Percentiles rank a stretch among this genome's conserved stretches.
phyloP scores from a whole-genome alignment of 352 stramenopile genomes.

The Phytopythium sindhum region DNA sequence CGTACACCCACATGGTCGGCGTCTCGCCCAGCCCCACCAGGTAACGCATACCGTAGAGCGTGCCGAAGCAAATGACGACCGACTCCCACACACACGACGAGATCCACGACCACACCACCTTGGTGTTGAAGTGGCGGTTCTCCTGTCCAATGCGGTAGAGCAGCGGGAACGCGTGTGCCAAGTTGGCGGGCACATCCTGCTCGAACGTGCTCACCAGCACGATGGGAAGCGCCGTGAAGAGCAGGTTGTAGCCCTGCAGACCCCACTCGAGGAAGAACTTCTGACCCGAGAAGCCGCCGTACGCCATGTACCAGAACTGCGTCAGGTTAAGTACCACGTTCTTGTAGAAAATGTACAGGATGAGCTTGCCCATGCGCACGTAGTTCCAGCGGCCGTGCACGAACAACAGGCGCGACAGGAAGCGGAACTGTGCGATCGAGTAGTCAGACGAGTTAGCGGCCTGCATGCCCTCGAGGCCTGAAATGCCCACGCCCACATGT shows the following conservation, averaged over 20 bases:
- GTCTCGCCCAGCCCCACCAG: slow-evolving; percentile 82
- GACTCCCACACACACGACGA: slow-evolving; percentile 82
- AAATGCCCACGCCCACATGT: slow-evolving; percentile 92
- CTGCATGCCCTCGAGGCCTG: slow-evolving; percentile 92
- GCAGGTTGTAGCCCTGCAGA: slow-evolving; percentile 86
- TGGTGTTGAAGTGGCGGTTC: slow-evolving; percentile 84
- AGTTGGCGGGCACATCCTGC: slow-evolving; percentile 73
- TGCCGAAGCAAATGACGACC: slow-evolving; percentile 79
- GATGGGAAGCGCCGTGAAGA: slow-evolving; percentile 86
- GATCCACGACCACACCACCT: slow-evolving; percentile 82
- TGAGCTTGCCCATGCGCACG: slow-evolving; percentile 90
- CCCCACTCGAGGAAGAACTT: slow-evolving; percentile 87
- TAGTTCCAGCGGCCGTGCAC: slow-evolving; percentile 95
- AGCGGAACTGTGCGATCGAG: slow-evolving; percentile 93
- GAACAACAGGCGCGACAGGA: slow-evolving; percentile 87
- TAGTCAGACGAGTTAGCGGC: slow-evolving; percentile 94
- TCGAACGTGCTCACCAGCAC: slow-evolving; percentile 83
- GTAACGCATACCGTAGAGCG: slow-evolving; percentile 79
- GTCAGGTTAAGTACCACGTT: slow-evolving; percentile 95
- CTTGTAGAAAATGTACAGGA: slow-evolving; percentile 96
- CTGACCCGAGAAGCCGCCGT: slow-evolving; percentile 84
- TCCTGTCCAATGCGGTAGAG: slow-evolving; percentile 84
- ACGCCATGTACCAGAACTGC: slow-evolving; percentile 94
- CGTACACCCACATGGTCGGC: slow-evolving; percentile 92
- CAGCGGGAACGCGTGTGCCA: slow-evolving; percentile 67